Conservation (phyloP, 208 protist species). For the Trypanosomatidae sp. region DNA sequence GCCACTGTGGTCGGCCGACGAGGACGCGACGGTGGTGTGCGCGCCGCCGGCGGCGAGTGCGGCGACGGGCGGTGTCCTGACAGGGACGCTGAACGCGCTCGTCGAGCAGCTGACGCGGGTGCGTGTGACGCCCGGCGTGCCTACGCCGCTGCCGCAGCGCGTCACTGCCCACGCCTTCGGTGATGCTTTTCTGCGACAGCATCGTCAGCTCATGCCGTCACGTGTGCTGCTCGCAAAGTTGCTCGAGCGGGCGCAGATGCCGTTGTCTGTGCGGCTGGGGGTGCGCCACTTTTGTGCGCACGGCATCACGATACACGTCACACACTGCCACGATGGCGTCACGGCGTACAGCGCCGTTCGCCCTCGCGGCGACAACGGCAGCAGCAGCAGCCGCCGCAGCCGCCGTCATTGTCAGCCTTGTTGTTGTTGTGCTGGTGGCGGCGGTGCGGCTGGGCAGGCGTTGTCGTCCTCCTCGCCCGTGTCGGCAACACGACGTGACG, state of each 20-base stretch:
- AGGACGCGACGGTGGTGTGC: conserved; percentile 16
- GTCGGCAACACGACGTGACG: not conserved
- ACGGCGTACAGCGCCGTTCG: too few relatives aligned
- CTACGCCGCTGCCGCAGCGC: conserved; percentile 1
- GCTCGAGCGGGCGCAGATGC: conserved; percentile 41
- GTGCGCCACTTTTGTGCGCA: conserved; percentile 27
- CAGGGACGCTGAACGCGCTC: conserved; percentile 42
- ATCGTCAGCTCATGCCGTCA: conserved; percentile 32
- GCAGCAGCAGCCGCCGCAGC: too few relatives aligned
- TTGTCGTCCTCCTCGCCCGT: too few relatives aligned
- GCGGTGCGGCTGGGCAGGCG: too few relatives aligned
- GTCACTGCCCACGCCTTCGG: conserved; percentile 9
- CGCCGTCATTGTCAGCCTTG: too few relatives aligned
- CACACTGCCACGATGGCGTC: too few relatives aligned
- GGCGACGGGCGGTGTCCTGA: conserved; percentile 14
- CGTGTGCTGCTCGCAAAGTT: conserved; percentile 38
- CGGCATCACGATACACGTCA: conserved; percentile 28
- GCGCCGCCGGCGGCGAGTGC: conserved; percentile 8
- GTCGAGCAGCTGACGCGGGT: conserved; percentile 51
- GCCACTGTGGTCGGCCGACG: conserved; percentile 37
- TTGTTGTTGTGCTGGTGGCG: too few relatives aligned
- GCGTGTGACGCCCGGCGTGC: conserved; percentile 11
- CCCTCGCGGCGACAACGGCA: too few relatives aligned
- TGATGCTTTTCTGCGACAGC: conserved; percentile 32
- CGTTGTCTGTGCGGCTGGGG: conserved; percentile 18